phyloP scores from a whole-genome alignment of 2,329 filamentous ascomycete species.

The Aspergillus tamarii region DNA sequence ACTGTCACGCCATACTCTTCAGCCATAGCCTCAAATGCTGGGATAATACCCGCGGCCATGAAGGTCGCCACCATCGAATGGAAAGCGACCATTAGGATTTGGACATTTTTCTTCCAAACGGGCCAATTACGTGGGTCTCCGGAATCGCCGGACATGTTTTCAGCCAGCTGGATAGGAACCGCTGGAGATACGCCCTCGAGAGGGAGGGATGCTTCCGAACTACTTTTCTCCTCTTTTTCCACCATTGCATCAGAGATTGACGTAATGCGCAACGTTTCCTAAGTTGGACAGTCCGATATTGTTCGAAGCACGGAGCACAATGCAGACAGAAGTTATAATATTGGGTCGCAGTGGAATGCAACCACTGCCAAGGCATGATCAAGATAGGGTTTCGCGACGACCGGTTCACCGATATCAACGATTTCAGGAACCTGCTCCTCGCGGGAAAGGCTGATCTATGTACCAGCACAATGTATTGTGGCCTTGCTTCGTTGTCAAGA shows the following conservation, averaged over 20 bases:
- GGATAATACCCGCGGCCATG: slow-evolving; percentile 55
- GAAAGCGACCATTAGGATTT: slow-evolving; percentile 58
- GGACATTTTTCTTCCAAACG: slow-evolving; percentile 44
- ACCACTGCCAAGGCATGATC: not conserved
- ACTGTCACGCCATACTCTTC: slow-evolving; percentile 52
- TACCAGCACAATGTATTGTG: not conserved
- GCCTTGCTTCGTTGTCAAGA: not conserved
- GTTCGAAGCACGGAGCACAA: not conserved
- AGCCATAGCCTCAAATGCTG: slow-evolving; percentile 57
- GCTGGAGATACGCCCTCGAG: slow-evolving; percentile 17
- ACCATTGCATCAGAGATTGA: not conserved
- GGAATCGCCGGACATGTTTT: not conserved
- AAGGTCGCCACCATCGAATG: slow-evolving; percentile 59
- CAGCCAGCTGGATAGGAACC: not conserved
- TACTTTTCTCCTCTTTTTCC: not conserved
- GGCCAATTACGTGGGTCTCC: slow-evolving; percentile 28
- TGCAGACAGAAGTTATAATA: not conserved
- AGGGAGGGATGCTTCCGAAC: slow-evolving; percentile 16
- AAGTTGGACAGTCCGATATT: not conserved
- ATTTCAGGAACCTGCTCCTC: not conserved
- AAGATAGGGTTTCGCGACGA: not conserved
- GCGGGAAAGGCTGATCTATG: not conserved
- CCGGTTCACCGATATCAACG: not conserved
- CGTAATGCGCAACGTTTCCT: not conserved
- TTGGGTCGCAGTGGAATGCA: not conserved